Evolutionary conservation across 306 rosid genomes (phyloP).

Genomic region (Macrotyloma uniflorum): DNA sequence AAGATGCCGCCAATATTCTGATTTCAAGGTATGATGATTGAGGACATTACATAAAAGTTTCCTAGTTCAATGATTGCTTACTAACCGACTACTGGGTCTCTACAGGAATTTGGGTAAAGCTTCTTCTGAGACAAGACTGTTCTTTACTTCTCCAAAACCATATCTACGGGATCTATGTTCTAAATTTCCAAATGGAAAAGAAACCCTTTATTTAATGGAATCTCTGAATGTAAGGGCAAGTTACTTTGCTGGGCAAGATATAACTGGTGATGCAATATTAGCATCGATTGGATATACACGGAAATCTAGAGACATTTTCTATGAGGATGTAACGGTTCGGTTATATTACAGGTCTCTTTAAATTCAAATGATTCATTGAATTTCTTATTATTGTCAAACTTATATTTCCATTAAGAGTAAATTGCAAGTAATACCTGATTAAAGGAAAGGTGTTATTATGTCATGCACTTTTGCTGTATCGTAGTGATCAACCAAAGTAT

Average conservation of each 20-base stretch:
- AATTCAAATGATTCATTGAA: constrained; percentile 19
- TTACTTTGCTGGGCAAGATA: constrained; percentile 79
- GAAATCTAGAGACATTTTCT: constrained; percentile 74
- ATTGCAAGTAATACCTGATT: constrained; percentile 17
- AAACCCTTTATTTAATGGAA: constrained; percentile 48
- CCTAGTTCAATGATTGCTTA: constrained; percentile 7
- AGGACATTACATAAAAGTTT: constrained; percentile 14
- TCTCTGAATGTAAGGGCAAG: constrained; percentile 75
- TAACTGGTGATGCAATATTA: constrained; percentile 85
- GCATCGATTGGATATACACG: constrained; percentile 82
- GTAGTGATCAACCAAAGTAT: constrained; percentile 7
- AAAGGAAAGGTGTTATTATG: background rate
- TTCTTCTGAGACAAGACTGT: constrained; percentile 84
- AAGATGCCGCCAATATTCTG: constrained; percentile 62
- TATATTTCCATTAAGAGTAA: constrained; percentile 20
- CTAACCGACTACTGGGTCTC: constrained; percentile 37
- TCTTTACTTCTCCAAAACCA: constrained; percentile 64
- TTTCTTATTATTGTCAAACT: constrained; percentile 25
- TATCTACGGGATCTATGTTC: constrained; percentile 52
- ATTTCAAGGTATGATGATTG: constrained; percentile 73
- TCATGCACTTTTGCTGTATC: constrained; percentile 23
- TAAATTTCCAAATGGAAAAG: constrained; percentile 49
- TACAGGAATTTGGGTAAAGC: constrained; percentile 86
- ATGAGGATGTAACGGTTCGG: constrained; percentile 67
- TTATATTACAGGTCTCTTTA: constrained; percentile 81